Evolutionary conservation across 495 filamentous ascomycete genomes (phyloP), one percentile per base, ranked within the genome.

Genomic region (Penicillium lividum): DNA sequence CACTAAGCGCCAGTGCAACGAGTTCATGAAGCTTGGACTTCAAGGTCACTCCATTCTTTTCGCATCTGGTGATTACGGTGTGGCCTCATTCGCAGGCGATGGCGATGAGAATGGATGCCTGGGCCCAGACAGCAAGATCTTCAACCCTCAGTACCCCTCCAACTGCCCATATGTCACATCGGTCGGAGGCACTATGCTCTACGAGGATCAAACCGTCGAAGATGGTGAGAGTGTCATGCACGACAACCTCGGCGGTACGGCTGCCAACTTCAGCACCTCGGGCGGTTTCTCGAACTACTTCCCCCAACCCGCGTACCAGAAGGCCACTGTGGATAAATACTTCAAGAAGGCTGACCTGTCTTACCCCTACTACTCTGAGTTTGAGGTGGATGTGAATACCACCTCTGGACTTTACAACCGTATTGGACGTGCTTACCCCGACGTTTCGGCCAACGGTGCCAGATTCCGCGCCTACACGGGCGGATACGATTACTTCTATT

Each of bases 261-360:
- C 76, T 57, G 56, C 68, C 22, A 67, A 82, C 60, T 78, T 84
- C 69, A 73, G 72, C 38, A 82, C 78, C 28, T 83, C 86, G 8
- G 85, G 87, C 29, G 86, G 86, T 9, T 90, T 90, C 71, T 85
- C 80, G 53, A 89, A 90, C 63, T 74, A 88, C 70, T 91, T 86
- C 71, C 66, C 73, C 5, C 69, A 80, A 29, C 86, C 88, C 0
- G 46, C 51, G 2, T 91, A 86, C 66, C 88, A 92, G 64, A 62
- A 75, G 34, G 16, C 56, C 0, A 78, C 79, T 5, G 81, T 91
- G 0, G 62, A 70, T 7, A 63, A 64, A 54, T 87, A 80, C 67
- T 73, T 88, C 53, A 57, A 57, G 16, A 74, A 74, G 48, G 72
- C 82, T 30, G 73, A 81, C 7, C 77, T 80, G 9, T 60, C 63